A percentile compares a stretch with the other conserved stretches of the same genome.
These are phyloP conservation scores for Fraxinus americana DNA, from an alignment of 257 asterid species.

Conservation along the genomic window DNA sequence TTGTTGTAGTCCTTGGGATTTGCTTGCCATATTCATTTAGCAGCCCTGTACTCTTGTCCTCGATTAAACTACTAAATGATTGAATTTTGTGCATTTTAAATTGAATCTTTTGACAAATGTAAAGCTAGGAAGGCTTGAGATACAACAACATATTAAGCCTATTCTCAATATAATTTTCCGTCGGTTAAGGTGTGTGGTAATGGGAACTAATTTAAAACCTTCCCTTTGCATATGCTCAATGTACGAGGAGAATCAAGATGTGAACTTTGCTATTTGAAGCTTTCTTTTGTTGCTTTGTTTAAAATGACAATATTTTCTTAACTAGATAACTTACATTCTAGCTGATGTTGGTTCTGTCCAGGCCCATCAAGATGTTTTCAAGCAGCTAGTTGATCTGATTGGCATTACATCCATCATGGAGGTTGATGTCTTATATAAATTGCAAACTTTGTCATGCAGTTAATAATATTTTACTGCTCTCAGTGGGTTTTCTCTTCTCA, in stretches of 20 bases:
- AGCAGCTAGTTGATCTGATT: slow-evolving; percentile 91
- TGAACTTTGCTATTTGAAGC: slow-evolving; percentile 14
- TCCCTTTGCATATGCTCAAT: neutral
- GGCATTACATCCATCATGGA: slow-evolving; percentile 99
- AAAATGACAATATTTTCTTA: neutral
- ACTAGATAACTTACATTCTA: slow-evolving; percentile 4
- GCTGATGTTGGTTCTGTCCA: slow-evolving; percentile 32
- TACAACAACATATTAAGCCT: no score
- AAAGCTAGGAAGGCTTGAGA: neutral
- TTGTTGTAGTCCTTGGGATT: neutral
- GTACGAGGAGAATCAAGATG: neutral
- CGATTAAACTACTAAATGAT: no score
- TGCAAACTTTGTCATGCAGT: slow-evolving; percentile 18
- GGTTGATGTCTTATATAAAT: slow-evolving; percentile 46
- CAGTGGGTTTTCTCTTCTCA: slow-evolving; percentile 31
- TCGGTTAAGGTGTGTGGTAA: neutral
- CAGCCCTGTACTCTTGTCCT: neutral
- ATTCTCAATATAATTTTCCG: no score
- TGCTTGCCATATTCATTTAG: neutral
- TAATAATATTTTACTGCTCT: slow-evolving; percentile 19
- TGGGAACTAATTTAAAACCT: slow-evolving; percentile 9
- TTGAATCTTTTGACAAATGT: no score
- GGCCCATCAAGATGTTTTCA: slow-evolving; percentile 89
- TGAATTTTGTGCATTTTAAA: no score
- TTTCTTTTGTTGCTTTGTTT: slow-evolving; percentile 1